Evolutionary conservation across 2,329 filamentous ascomycete species (phyloP).

Genomic region (Trichoderma atrobrunneum): DNA sequence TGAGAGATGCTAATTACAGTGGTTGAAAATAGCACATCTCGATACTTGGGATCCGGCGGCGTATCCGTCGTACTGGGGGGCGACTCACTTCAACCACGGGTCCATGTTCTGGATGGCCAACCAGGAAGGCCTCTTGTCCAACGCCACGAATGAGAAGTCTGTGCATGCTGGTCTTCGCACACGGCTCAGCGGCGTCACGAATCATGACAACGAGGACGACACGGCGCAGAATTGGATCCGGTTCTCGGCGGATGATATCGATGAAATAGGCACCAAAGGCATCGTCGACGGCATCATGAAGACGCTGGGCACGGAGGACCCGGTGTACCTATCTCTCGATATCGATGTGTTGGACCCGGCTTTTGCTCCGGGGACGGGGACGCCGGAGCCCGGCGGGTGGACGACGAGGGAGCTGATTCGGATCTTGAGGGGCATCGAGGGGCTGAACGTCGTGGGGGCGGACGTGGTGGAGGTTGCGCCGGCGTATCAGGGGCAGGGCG

Average conservation of each 20-base stretch:
- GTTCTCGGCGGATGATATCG: slow-evolving; percentile 79
- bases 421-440: slow-evolving; percentile 78
- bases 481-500: slow-evolving; percentile 75
- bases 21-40: slow-evolving; percentile 56
- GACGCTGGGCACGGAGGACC: slow-evolving; percentile 69
- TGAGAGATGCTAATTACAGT: neutral
- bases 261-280: slow-evolving; percentile 71
- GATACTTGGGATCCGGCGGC: slow-evolving; percentile 83
- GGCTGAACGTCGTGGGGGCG: slow-evolving; percentile 79
- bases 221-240: slow-evolving; percentile 73
- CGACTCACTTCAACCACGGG: slow-evolving; percentile 75
- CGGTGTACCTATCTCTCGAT: slow-evolving; percentile 76
- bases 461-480: slow-evolving; percentile 85
- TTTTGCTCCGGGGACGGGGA: slow-evolving; percentile 71
- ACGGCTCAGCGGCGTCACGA: slow-evolving; percentile 64
- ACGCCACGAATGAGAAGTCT: slow-evolving; percentile 63
- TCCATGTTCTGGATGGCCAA: slow-evolving; percentile 90
- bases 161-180: slow-evolving; percentile 85
- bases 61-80: slow-evolving; percentile 72
- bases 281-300: slow-evolving; percentile 69
- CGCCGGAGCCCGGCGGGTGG: slow-evolving; percentile 88
- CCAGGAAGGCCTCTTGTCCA: slow-evolving; percentile 74
- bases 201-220: slow-evolving; percentile 69
- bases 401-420: slow-evolving; percentile 83
- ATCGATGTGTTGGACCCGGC: slow-evolving; percentile 82